These are phyloP conservation scores for Aspergillaceae sp. DNA, from an alignment of 2,329 filamentous ascomycete genomes.

Conservation along the genomic window DNA sequence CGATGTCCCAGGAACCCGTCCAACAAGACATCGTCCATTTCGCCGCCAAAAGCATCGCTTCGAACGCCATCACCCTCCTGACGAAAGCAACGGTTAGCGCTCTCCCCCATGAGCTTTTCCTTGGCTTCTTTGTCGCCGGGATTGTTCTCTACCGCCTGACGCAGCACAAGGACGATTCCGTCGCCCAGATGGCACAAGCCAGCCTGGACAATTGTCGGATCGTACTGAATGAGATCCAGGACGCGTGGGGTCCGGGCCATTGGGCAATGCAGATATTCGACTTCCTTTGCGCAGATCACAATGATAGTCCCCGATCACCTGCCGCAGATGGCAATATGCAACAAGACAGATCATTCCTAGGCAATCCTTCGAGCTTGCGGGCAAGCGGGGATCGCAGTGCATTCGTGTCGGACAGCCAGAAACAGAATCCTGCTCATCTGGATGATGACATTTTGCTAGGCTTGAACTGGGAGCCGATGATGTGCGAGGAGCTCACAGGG, in stretches of 20 bases:
- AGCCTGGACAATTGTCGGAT: conserved; percentile 1
- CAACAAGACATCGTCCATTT: background rate
- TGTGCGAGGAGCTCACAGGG: too few species aligned
- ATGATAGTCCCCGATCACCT: too few species aligned
- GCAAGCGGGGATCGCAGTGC: too few species aligned
- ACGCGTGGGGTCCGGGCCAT: background rate
- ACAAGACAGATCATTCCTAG: too few species aligned
- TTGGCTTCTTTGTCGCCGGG: conserved; percentile 1
- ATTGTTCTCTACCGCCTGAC: background rate
- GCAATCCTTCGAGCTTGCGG: too few species aligned
- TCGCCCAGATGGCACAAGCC: background rate
- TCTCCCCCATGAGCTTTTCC: conserved; percentile 2
- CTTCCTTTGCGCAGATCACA: background rate
- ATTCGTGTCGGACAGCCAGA: too few species aligned
- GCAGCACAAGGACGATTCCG: background rate
- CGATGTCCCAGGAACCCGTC: background rate
- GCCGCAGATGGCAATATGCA: too few species aligned
- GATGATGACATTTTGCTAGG: too few species aligned
- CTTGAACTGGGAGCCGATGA: too few species aligned
- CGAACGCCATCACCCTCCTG: background rate
- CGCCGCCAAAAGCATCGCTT: background rate
- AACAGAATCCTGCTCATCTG: too few species aligned
- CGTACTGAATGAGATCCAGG: background rate
- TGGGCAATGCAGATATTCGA: conserved; percentile 2
- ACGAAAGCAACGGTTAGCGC: background rate